Evolutionary conservation across 306 rosid species (phyloP), one percentile per base, ranked within the genome.

Genomic region (Nissolia schottii): DNA sequence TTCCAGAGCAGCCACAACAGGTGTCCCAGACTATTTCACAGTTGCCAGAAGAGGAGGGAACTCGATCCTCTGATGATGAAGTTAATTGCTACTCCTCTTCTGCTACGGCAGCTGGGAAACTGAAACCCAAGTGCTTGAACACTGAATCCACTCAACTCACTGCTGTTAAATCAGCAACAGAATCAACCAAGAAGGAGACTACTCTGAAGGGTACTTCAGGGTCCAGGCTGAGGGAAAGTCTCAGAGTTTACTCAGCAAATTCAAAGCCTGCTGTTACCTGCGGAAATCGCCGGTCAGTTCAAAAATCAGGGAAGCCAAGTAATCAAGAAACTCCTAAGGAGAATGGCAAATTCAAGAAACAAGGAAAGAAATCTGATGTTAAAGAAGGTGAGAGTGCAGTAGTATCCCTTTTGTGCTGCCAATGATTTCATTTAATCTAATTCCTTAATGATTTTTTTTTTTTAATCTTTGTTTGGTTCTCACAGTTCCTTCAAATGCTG

Each of bases 51-150:
- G 84, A 85, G 76, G 84, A 85, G 76, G 91, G 83, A 58, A 76
- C 84, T 41, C 80, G 83, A 49, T 89, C 96, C 65, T 86, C 93
- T 41, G 96, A 86, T 75, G 97, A 89, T 60, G 97, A 87, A 43
- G 84, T 83, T 31, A 92, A 29, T 7, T 64, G 70, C 64, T 84
- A 84, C 83, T 76, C 87, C 51, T 73, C 87, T 41, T 79, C 89
- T 15, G 55, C 85, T 13, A 67, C 77, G 67, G 85, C 64, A 46
- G 40, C 75, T 68, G 78, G 74, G 71, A 84, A 84, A 64, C 82
- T 80, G 66, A 87, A 84, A 65, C 90, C 97, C 3, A 85, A 84
- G 76, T 77, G 79, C 35, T 74, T 75, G 48, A 83, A 83, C 73
- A 57, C 85, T 25, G 88, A 80, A 28, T 73, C 79, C 34, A 53